Base-by-base conservation (phyloP, 495 filamentous ascomycete species). In the Cladorrhinum samala region DNA sequence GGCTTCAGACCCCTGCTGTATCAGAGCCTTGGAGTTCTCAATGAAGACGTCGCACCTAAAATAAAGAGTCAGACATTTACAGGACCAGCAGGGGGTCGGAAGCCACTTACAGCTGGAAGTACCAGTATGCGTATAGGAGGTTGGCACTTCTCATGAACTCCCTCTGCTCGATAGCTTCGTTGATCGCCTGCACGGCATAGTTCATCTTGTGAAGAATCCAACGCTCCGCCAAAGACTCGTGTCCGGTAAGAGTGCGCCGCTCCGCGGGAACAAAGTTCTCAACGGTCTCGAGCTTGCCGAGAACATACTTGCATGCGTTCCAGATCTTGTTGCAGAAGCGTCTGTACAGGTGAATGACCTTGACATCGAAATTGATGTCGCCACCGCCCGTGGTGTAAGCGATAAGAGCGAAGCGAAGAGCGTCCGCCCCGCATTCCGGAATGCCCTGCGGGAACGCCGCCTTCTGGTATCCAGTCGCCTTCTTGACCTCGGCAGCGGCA, bases 281-380 rank as follows among this genome's bases (percentile, higher is more conserved):
- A 23, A 64, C 65, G 8, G 89, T 89, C 38, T 79, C 83, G 18
- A 95, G 68, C 59, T 87, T 85, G 52, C 89, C 86, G 53, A 93
- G 76, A 8, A 90, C 87, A 62, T 83, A 95, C 73, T 93, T 94
- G 49, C 83, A 89, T 25, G 89, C 89, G 69, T 92, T 87, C 73
- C 89, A 94, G 58, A 95, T 87, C 77, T 95, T 94, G 76, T 95
- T 95, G 69, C 89, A 89, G 80, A 95, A 94, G 50, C 86, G 81
- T 46, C 89, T 79, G 73, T 93, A 92, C 36, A 79, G 86, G 58
- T 88, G 79, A 60, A 95, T 89, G 51, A 91, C 86, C 70, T 88
- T 83, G 59, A 91, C 81, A 60, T 91, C 88, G 62, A 93, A 89
- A 57, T 80, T 82, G 66, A 94, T 92, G 63, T 94, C 88, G 55